Base-by-base conservation (phyloP, 1,139 yeast species). In the Zygoascus sp. region DNA sequence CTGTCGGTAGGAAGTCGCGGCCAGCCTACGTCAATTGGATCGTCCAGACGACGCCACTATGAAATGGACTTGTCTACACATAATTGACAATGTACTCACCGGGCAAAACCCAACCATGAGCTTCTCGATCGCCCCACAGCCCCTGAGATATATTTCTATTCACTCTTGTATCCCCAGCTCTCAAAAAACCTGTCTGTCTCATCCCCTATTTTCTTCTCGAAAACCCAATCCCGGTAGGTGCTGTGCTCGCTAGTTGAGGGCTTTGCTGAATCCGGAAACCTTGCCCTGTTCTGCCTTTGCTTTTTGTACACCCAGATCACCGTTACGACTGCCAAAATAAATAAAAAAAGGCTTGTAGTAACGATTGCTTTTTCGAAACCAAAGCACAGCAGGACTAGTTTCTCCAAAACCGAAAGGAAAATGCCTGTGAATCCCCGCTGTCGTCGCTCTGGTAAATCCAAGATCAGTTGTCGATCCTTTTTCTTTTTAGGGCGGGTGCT, bases 141-240 rank as follows among this genome's bases (percentile, higher is more conserved):
- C n/a, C n/a, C n/a, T n/a, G n/a, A n/a, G n/a, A n/a, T n/a, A n/a
- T n/a, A n/a, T n/a, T n/a, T n/a, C n/a, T n/a, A n/a, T n/a, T n/a
- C n/a, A n/a, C n/a, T n/a, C n/a, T n/a, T n/a, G n/a, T n/a, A n/a
- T n/a, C n/a, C n/a, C n/a, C n/a, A 7, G 9, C 4, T 25, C n/a
- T 6, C 8, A 2, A 25, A 2, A 25, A 25, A 2, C n/a, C 28
- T 7, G n/a, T n/a, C 8, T 25, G n/a, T 10, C 3, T 11, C 34
- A 30, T 30, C 34, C 34, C 34, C 34, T 30, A 30, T 15, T 30
- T 9, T 13, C 13, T 15, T 15, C 34, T 23, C 27, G 27, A 30
- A 30, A n/a, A 10, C 34, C 34, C 34, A 30, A 30, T 30, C 34
- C 34, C 34, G 34, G 34, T 9, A 30, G n/a, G 15, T 15, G 16